Evolutionary conservation across 352 stramenopile genomes (phyloP).

Genomic region (Globisporangium perplexum): DNA sequence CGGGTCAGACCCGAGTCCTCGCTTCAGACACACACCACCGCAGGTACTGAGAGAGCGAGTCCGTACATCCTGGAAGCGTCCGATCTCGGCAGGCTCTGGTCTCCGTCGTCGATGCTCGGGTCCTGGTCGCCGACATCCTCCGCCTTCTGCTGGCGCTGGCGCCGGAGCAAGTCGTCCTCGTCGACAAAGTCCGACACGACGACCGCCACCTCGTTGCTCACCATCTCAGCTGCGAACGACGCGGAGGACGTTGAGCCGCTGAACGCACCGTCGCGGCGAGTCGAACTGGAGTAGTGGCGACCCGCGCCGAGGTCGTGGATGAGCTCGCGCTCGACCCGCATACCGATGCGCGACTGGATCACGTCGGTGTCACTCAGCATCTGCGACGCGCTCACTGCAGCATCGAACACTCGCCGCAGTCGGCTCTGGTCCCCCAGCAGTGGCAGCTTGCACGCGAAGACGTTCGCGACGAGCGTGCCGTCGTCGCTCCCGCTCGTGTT

Average conservation of each 20-base stretch:
- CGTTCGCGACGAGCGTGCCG: conserved; percentile 41
- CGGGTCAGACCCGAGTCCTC: not conserved
- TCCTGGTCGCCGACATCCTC: not conserved
- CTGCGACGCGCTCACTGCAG: conserved; percentile 8
- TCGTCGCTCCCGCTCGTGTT: conserved; percentile 15
- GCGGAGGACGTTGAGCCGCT: conserved; percentile 25
- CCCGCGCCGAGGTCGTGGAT: conserved; percentile 23
- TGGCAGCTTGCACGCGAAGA: conserved; percentile 52
- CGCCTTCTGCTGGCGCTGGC: not conserved
- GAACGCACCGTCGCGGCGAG: conserved; percentile 37
- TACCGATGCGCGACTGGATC: conserved; percentile 23
- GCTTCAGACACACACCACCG: not conserved
- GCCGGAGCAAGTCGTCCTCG: conserved; percentile 23
- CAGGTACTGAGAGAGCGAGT: not conserved
- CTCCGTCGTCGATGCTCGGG: not conserved
- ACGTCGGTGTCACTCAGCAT: not conserved
- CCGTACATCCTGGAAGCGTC: conserved; percentile 16
- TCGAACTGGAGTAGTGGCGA: conserved; percentile 31
- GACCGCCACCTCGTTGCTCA: conserved; percentile 35
- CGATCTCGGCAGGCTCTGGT: conserved; percentile 5
- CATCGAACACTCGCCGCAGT: conserved; percentile 31
- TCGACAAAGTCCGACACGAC: conserved; percentile 40
- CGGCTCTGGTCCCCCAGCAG: not conserved
- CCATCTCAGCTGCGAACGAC: conserved; percentile 27
- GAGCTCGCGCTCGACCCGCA: conserved; percentile 28